A percentile compares a stretch with the other conserved stretches of the same genome.
These are phyloP conservation scores for Chrysoporthe austroafricana DNA, from an alignment of 2,329 filamentous ascomycete genomes.

Conservation along the genomic window DNA sequence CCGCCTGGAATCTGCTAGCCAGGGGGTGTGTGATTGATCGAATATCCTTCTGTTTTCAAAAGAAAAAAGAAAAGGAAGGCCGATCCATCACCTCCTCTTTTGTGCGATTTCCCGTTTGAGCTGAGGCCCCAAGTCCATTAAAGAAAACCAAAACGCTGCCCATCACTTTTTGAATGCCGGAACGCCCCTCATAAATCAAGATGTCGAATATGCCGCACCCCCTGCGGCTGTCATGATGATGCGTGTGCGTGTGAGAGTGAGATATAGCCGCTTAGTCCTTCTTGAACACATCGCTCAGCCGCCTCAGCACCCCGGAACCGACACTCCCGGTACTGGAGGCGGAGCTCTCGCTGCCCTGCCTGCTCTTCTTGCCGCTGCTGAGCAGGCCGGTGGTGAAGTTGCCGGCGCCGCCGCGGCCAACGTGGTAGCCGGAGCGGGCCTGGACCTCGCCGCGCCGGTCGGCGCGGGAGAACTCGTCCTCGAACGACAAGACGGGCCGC, in stretches of 20 bases:
- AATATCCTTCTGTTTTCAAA: not conserved
- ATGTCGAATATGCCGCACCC: not conserved
- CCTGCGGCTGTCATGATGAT: too few species aligned
- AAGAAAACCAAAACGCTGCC: slow-evolving; percentile 1
- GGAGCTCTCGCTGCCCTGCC: slow-evolving; percentile 39
- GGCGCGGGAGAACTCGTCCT: slow-evolving; percentile 65
- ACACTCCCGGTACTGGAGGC: slow-evolving; percentile 35
- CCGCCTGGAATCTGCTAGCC: slow-evolving; percentile 36
- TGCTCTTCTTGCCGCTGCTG: slow-evolving; percentile 29
- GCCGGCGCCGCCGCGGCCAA: slow-evolving; percentile 67
- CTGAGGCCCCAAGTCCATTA: slow-evolving; percentile 37
- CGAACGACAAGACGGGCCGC: slow-evolving; percentile 66
- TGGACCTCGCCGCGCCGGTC: slow-evolving; percentile 55
- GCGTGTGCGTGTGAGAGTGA: not conserved
- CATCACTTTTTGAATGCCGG: not conserved
- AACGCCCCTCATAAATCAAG: not conserved
- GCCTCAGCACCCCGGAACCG: slow-evolving; percentile 40
- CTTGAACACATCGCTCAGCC: slow-evolving; percentile 39
- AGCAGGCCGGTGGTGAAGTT: slow-evolving; percentile 47
- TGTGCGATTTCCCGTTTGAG: slow-evolving; percentile 31
- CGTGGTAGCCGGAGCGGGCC: slow-evolving; percentile 52
- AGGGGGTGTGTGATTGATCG: slow-evolving; percentile 22
- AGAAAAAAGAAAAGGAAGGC: not conserved
- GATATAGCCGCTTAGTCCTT: not conserved
- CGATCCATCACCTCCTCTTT: not conserved